Evolutionary conservation across 257 asterid species (phyloP).

Genomic region (Solanum sitiens): DNA sequence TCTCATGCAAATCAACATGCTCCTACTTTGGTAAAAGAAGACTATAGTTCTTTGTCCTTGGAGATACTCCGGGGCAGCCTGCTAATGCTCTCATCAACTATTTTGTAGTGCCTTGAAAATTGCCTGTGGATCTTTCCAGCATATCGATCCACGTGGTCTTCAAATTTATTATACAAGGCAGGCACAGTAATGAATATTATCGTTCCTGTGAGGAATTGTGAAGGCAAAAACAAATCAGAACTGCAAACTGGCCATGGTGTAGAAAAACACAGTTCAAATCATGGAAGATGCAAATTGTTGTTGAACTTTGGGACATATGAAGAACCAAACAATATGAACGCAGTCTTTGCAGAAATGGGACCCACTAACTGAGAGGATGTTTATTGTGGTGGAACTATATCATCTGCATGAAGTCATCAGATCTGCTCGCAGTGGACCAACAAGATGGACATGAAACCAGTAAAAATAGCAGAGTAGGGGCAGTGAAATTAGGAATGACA

Average conservation of each 20-base stretch:
- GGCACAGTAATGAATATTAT: constrained; percentile 63
- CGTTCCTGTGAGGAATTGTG: constrained; percentile 40
- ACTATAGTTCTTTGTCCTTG: constrained; percentile 53
- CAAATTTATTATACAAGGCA: constrained; percentile 59
- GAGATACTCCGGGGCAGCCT: constrained; percentile 47
- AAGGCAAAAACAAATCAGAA: neutral
- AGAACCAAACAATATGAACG: neutral
- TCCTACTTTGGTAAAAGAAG: neutral
- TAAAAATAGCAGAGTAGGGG: neutral
- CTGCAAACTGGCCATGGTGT: neutral
- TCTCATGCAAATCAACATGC: neutral
- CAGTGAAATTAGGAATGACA: neutral
- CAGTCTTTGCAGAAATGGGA: neutral
- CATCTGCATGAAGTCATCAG: neutral
- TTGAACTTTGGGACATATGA: neutral
- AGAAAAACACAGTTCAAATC: neutral
- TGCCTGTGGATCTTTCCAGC: constrained; percentile 55
- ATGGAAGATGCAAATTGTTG: neutral
- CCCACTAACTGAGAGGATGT: neutral
- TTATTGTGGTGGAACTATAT: neutral
- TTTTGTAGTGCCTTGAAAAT: constrained; percentile 67
- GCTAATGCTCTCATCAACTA: constrained; percentile 73
- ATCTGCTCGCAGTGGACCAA: neutral
- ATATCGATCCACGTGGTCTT: constrained; percentile 49
- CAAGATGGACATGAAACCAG: neutral